Conservation (phyloP, 75 land plant species). For the Ceratopteris richardii region DNA sequence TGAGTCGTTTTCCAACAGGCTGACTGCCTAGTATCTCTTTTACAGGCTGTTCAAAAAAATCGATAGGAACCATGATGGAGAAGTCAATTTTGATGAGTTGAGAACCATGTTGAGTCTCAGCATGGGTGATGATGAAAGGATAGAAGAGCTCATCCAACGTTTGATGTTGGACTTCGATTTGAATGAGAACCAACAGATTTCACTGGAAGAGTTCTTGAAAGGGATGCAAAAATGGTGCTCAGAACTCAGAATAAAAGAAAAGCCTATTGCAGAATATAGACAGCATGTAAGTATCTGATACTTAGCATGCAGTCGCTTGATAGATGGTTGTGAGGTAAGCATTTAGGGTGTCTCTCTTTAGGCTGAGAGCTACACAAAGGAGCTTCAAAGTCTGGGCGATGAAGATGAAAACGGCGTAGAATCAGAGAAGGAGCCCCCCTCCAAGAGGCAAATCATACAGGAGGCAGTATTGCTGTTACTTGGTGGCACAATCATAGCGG, state of each 20-base stretch:
- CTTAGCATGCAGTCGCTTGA: constrained; percentile 9
- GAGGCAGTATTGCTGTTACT: constrained; percentile 54
- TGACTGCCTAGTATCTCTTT: too few species aligned
- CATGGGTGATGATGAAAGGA: constrained; percentile 13
- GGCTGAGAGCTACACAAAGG: constrained; percentile 19
- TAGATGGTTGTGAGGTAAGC: constrained; percentile 1
- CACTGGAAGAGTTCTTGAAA: constrained; percentile 29
- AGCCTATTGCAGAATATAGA: constrained; percentile 2
- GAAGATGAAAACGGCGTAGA: constrained; percentile 35
- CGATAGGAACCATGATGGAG: constrained; percentile 25
- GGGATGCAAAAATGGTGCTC: constrained; percentile 38
- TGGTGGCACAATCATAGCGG: constrained; percentile 75
- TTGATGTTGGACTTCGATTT: constrained; percentile 29
- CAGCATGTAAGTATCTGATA: constrained; percentile 12
- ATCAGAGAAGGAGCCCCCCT: constrained; percentile 20
- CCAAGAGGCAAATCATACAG: constrained; percentile 12
- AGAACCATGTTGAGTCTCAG: constrained; percentile 45
- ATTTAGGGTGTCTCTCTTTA: background rate
- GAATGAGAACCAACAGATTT: constrained; percentile 16
- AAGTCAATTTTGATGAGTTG: constrained; percentile 30
- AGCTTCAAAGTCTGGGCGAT: constrained; percentile 16
- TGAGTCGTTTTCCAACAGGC: too few species aligned
- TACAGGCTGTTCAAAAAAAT: constrained; percentile 42
- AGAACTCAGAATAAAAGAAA: constrained; percentile 8
- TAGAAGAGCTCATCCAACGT: constrained; percentile 12